Percentiles rank a stretch among this genome's conserved stretches.
These are phyloP conservation scores for Cladosporium colombiae DNA, from an alignment of 2,329 filamentous ascomycete species.

Conservation along the genomic window DNA sequence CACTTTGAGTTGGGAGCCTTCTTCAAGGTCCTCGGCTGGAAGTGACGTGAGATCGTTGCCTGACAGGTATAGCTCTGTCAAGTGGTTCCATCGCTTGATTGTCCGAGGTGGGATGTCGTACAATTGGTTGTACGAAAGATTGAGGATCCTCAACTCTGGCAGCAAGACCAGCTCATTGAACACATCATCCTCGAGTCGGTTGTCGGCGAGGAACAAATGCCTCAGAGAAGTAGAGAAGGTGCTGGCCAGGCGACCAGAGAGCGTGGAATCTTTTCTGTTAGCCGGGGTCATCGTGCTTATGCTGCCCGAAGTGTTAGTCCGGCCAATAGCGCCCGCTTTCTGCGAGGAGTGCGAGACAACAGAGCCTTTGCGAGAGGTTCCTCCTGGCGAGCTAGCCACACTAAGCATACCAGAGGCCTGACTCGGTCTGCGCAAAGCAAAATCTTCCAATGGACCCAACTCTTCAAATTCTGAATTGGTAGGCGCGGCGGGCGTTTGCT, in stretches of 20 bases:
- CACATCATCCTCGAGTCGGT: slow-evolving; percentile 89
- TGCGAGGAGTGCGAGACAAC: slow-evolving; percentile 78
- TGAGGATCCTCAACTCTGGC: slow-evolving; percentile 81
- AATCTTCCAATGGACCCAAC: slow-evolving; percentile 64
- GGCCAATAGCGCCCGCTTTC: slow-evolving; percentile 55
- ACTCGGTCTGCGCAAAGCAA: slow-evolving; percentile 72
- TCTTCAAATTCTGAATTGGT: slow-evolving; percentile 77
- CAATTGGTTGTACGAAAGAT: slow-evolving; percentile 91
- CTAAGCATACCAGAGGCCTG: slow-evolving; percentile 76
- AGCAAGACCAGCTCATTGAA: slow-evolving; percentile 88
- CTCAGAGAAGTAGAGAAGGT: slow-evolving; percentile 87
- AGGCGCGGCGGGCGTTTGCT: slow-evolving; percentile 42
- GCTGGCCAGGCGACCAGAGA: slow-evolving; percentile 75
- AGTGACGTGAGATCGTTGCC: slow-evolving; percentile 91
- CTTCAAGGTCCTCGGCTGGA: slow-evolving; percentile 90
- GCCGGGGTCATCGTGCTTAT: slow-evolving; percentile 58
- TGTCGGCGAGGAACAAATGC: slow-evolving; percentile 87
- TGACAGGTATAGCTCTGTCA: slow-evolving; percentile 90
- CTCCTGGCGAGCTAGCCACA: slow-evolving; percentile 46
- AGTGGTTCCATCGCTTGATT: slow-evolving; percentile 83
- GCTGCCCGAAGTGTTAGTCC: slow-evolving; percentile 71
- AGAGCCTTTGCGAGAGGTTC: slow-evolving; percentile 70
- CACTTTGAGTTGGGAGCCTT: slow-evolving; percentile 81
- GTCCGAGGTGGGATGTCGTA: slow-evolving; percentile 88
- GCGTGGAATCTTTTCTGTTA: slow-evolving; percentile 81